phyloP scores from a whole-genome alignment of 2,329 filamentous ascomycete species.

The Trichoderma sp. region DNA sequence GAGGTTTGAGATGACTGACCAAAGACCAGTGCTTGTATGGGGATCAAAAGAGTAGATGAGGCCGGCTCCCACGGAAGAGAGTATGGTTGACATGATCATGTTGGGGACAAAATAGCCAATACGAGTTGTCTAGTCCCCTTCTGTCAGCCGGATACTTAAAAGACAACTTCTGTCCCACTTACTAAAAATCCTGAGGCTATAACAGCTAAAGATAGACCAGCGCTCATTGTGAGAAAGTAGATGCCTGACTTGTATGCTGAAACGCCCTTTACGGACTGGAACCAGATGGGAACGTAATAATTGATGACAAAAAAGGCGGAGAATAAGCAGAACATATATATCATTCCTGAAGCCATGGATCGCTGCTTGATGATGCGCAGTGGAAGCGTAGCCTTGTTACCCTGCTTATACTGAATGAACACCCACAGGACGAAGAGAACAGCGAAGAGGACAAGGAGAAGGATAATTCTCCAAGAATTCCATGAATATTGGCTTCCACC shows the following conservation, averaged over 20 bases:
- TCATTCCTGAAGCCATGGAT: slow-evolving; percentile 34
- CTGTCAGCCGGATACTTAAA: neutral
- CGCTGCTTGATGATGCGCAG: slow-evolving; percentile 41
- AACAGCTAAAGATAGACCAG: slow-evolving; percentile 28
- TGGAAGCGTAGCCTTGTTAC: slow-evolving; percentile 31
- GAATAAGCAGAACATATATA: slow-evolving; percentile 38
- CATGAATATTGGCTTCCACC: slow-evolving; percentile 38
- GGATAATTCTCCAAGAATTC: slow-evolving; percentile 23
- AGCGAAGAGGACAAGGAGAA: neutral
- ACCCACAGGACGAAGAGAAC: slow-evolving; percentile 15
- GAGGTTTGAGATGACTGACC: neutral
- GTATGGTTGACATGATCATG: slow-evolving; percentile 38
- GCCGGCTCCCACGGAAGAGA: slow-evolving; percentile 37
- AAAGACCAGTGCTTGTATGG: slow-evolving; percentile 29
- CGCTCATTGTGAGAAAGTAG: slow-evolving; percentile 24
- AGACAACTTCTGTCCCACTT: neutral
- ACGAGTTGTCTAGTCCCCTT: neutral
- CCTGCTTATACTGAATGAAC: slow-evolving; percentile 22
- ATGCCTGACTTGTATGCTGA: slow-evolving; percentile 34
- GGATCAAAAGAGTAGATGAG: slow-evolving; percentile 43
- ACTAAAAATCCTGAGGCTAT: neutral
- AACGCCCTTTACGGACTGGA: slow-evolving; percentile 42
- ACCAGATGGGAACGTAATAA: slow-evolving; percentile 42
- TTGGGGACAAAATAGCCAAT: slow-evolving; percentile 44
- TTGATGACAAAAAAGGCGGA: slow-evolving; percentile 30